These are phyloP conservation scores for Talaromyces amestolkiae DNA, from an alignment of 2,329 filamentous ascomycete species.

Conservation along the genomic window DNA sequence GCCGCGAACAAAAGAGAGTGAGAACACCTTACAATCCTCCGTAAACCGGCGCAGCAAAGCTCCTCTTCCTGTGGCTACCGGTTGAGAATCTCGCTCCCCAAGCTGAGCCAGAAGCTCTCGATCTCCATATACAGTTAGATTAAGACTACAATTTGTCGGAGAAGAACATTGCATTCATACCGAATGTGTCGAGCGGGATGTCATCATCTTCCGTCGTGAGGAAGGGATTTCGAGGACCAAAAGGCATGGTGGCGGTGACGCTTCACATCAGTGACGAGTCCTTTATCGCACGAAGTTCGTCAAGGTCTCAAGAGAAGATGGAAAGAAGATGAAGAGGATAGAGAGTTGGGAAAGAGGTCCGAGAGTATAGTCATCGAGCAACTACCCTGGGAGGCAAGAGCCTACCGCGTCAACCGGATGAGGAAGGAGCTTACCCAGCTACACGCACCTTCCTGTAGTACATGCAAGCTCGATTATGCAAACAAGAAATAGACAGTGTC, in stretches of 20 bases:
- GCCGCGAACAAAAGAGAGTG: neutral
- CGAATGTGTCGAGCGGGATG: conserved; percentile 49
- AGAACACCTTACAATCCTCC: conserved; percentile 1
- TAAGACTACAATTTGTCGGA: neutral
- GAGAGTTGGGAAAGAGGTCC: neutral
- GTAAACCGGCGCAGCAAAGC: neutral
- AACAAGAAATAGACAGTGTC: neutral
- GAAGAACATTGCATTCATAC: conserved; percentile 32
- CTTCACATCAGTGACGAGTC: neutral
- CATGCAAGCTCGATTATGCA: neutral
- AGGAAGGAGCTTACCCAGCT: neutral
- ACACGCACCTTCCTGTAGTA: neutral
- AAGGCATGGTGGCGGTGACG: neutral
- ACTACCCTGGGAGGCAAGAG: neutral
- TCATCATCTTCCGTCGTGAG: conserved; percentile 28
- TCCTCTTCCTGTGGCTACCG: neutral
- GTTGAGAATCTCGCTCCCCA: conserved; percentile 17
- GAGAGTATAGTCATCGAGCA: neutral
- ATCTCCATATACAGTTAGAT: conserved; percentile 26
- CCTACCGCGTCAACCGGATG: neutral
- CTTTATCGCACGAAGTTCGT: neutral
- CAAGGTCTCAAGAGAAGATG: neutral
- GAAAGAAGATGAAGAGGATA: neutral
- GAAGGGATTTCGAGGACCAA: neutral
- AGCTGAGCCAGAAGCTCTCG: conserved; percentile 39